Conservation (phyloP, 345 rosid species). For the Dovyalis caffra region DNA sequence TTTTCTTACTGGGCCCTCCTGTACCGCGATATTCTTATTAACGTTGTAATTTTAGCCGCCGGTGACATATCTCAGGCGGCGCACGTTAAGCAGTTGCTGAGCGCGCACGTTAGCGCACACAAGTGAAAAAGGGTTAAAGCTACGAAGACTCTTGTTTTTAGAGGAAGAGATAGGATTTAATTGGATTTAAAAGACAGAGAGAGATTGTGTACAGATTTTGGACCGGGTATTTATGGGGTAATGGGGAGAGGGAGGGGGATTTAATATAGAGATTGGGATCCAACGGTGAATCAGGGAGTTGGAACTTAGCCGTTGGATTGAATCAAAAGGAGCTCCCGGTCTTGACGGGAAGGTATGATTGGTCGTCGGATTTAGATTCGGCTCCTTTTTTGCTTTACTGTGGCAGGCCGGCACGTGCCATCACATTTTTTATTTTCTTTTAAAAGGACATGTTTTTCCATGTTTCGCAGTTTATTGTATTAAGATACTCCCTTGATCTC, state of each 20-base stretch:
- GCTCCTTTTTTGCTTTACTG: constrained; percentile 36
- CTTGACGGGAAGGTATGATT: constrained; percentile 38
- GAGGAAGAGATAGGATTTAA: constrained; percentile 13
- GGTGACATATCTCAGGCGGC: constrained; percentile 46
- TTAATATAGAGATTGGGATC: constrained; percentile 45
- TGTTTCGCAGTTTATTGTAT: background rate
- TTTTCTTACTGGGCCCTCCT: constrained; percentile 29
- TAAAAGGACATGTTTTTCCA: background rate
- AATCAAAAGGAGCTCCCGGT: constrained; percentile 33
- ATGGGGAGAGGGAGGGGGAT: constrained; percentile 29
- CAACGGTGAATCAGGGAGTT: constrained; percentile 17
- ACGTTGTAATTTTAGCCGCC: constrained; percentile 26
- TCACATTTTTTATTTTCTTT: constrained; percentile 1
- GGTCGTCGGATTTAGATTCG: constrained; percentile 63
- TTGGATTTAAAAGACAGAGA: background rate
- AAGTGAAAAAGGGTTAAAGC: background rate
- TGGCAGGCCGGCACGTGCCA: constrained; percentile 71
- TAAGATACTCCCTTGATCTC: background rate
- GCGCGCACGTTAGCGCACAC: constrained; percentile 34
- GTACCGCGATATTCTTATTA: constrained; percentile 53
- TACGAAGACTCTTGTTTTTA: background rate
- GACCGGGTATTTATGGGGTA: constrained; percentile 42
- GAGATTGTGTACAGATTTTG: constrained; percentile 3
- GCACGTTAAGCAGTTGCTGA: constrained; percentile 33
- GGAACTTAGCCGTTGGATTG: constrained; percentile 45